Percentiles rank a stretch among this genome's conserved stretches.
phyloP scores from a whole-genome alignment of 495 filamentous ascomycete genomes.

The Daldinia loculata region DNA sequence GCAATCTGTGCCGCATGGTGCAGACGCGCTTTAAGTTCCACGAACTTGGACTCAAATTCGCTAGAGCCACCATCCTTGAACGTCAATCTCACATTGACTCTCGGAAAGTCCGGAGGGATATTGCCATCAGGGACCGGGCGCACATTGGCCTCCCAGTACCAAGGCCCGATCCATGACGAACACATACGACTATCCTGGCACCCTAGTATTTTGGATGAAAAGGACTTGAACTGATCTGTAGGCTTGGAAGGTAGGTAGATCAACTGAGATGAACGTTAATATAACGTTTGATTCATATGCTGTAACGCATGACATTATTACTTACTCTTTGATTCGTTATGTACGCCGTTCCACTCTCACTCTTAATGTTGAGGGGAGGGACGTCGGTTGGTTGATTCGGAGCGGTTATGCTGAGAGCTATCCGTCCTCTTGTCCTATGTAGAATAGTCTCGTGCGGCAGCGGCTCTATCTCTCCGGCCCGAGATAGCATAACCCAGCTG shows the following conservation, averaged over 20 bases:
- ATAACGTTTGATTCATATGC: constrained; percentile 5
- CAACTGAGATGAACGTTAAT: constrained; percentile 61
- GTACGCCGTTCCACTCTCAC: constrained; percentile 65
- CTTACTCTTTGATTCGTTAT: constrained; percentile 91
- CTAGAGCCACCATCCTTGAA: constrained; percentile 96
- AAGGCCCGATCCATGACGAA: constrained; percentile 95
- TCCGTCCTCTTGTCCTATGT: constrained; percentile 54
- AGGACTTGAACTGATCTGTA: constrained; percentile 78
- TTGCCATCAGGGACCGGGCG: constrained; percentile 86
- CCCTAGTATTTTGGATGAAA: constrained; percentile 85
- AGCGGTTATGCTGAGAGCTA: constrained; percentile 55
- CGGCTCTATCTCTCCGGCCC: constrained; percentile 59
- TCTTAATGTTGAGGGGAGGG: constrained; percentile 57
- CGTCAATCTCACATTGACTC: constrained; percentile 80
- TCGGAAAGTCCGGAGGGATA: constrained; percentile 75
- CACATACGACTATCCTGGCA: constrained; percentile 88
- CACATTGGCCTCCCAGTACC: constrained; percentile 83
- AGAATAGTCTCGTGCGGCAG: constrained; percentile 59
- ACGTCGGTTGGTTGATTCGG: constrained; percentile 54
- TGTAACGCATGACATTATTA: background rate
- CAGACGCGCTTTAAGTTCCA: constrained; percentile 83
- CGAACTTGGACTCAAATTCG: constrained; percentile 86
- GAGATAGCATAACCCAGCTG: constrained; percentile 63
- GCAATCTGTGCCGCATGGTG: constrained; percentile 79
- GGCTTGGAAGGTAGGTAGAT: constrained; percentile 83